Evolutionary conservation across 352 stramenopile species (phyloP), one percentile per base, ranked within the genome.

Genomic region (Phytopythium vexans): DNA sequence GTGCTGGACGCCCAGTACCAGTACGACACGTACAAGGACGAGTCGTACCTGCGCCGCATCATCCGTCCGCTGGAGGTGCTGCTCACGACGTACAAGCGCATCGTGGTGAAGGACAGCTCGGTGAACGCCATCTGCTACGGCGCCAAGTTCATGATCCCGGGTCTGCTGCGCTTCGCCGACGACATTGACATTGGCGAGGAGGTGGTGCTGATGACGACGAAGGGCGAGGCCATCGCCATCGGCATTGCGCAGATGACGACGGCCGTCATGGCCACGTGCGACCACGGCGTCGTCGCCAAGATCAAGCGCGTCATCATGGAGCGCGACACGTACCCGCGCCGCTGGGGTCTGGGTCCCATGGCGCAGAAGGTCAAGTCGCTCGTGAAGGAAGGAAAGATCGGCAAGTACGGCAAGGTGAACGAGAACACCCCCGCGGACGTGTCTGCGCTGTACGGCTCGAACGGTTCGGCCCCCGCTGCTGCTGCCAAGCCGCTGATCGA

Each of bases 281-380:
- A 99, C 90, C 98, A 99, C 75, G 98, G 98, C 16, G 93, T 99
- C 8, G 98, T 99, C 8, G 97, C 97, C 38, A 99, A 99, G 88
- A 99, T 99, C 70, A 99, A 99, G 82, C 92, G 98, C 46, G 97
- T 99, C 32, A 99, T 99, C 71, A 99, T 99, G 98, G 98, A 99
- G 86, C 80, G 98, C 37, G 98, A 99, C 84, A 99, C 94, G 46
- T 99, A 99, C 70, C 98, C 98, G 33, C 86, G 97, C 66, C 84
- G 96, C 54, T 99, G 98, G 98, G 97, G 98, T 54, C 77, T 99
- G 56, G 98, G 98, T 15, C 98, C 97, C 3, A 98, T 99, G 85
- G 98, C 98, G 4, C 91, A 98, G 66, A 98, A 98, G 72, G 99
- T 99, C 66, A 99, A 99, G 87, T 81, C 77, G 9, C 80, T 99